Evolutionary conservation across 805 yeast species (phyloP), one percentile per base, ranked within the genome.

Genomic region (Sugiyamaella floridensis): DNA sequence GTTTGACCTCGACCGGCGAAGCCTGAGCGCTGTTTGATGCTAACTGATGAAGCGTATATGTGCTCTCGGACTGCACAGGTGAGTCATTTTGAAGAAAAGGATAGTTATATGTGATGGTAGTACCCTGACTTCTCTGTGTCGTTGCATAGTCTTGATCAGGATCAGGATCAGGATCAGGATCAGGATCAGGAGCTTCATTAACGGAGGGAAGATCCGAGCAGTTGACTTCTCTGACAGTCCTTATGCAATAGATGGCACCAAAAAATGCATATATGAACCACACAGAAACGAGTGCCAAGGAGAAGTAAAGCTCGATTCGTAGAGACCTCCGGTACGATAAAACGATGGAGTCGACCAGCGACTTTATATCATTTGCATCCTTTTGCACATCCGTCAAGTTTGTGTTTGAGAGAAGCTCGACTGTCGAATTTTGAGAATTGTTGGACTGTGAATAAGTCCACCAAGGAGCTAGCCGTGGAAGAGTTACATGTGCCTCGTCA

Each of bases 401-500:
- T n/a, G 32, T 16, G 12, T 32, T 26, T 5, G 44, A 14, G 11
- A 19, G 44, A 10, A 20, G 14, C 19, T 18, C 14, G 40, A 28
- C 40, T 29, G 43, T 46, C 4, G 34, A n/a, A 11, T 42, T 28
- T 10, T 10, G 7, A 20, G 19, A 32, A 15, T 15, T 45, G 26
- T 18, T 42, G 22, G 12, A 7, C 22, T 18, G 26, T 16, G 22
- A 14, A 42, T 42, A 26, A 18, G 26, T 32, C 48, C 32, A 32
- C 11, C 41, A 45, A 28, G 65, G 65, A 46, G 71, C 71, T 14
- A 83, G 66, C 43, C 72, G 60, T 0, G 95, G 95, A 1, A 88
- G 63, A 0, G 70, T 58, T 1, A 89, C 67, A 14, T 79, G 73
- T 2, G 89, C 74, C 56, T 86, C 73, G 37, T 83, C 71, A 59